Conservation (phyloP, 2,329 filamentous ascomycete species). For the Colletotrichum sp. region DNA sequence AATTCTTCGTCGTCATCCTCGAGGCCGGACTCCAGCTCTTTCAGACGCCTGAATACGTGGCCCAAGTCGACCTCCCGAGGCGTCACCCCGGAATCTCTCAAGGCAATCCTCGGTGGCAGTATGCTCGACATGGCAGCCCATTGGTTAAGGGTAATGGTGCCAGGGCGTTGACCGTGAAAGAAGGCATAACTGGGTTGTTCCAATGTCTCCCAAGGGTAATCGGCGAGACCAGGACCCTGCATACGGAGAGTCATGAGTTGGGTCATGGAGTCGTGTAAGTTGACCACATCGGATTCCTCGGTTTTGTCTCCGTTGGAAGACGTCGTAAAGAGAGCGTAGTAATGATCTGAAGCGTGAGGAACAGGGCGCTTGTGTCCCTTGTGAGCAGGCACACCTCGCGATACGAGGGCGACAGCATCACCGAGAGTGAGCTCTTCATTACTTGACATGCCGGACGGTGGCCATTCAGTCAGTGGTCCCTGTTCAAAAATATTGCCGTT, state of each 20-base stretch:
- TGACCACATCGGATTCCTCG: slow-evolving; percentile 50
- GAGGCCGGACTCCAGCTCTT: slow-evolving; percentile 60
- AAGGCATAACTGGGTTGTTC: slow-evolving; percentile 78
- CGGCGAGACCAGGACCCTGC: slow-evolving; percentile 44
- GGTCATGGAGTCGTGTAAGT: slow-evolving; percentile 60
- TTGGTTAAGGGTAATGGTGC: slow-evolving; percentile 75
- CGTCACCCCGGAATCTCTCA: slow-evolving; percentile 62
- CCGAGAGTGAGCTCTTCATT: slow-evolving; percentile 57
- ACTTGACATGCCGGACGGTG: slow-evolving; percentile 54
- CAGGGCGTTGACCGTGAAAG: slow-evolving; percentile 68
- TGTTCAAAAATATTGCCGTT: slow-evolving; percentile 33
- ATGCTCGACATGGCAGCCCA: slow-evolving; percentile 67
- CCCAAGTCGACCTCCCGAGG: slow-evolving; percentile 66
- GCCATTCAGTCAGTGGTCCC: slow-evolving; percentile 58
- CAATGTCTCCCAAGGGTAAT: slow-evolving; percentile 70
- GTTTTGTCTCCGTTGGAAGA: slow-evolving; percentile 50
- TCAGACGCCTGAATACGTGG: slow-evolving; percentile 63
- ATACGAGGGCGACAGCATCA: slow-evolving; percentile 62
- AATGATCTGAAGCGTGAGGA: slow-evolving; percentile 60
- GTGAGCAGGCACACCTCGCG: slow-evolving; percentile 61
- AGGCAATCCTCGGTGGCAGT: slow-evolving; percentile 58
- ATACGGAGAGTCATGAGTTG: slow-evolving; percentile 63
- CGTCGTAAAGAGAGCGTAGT: slow-evolving; percentile 61
- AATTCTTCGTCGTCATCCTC: slow-evolving; percentile 63
- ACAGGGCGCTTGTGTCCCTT: slow-evolving; percentile 59